Evolutionary conservation across 2,329 filamentous ascomycete species (phyloP).

Genomic region (Aspergillus persii): DNA sequence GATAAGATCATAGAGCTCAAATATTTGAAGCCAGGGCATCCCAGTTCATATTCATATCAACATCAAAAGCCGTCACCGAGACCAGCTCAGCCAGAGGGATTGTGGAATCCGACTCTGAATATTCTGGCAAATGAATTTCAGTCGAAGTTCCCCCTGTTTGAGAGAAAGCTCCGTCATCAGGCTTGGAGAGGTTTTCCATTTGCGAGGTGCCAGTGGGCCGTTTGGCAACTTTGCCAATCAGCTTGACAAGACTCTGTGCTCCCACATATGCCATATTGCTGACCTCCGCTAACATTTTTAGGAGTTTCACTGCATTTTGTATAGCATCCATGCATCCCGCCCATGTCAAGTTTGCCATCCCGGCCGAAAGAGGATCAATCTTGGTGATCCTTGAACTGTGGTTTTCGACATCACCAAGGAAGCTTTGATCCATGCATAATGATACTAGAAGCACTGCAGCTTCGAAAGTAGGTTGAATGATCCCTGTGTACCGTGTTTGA

Average conservation of each 20-base stretch:
- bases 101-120: too few species aligned
- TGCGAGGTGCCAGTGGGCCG: too few species aligned
- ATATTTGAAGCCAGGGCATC: too few species aligned
- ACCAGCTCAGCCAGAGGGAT: too few species aligned
- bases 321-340: background rate
- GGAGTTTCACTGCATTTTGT: background rate
- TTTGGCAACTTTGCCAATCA: background rate
- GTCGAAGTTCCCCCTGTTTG: too few species aligned
- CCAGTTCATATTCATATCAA: too few species aligned
- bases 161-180: too few species aligned
- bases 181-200: too few species aligned
- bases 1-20: too few species aligned
- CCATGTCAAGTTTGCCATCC: background rate
- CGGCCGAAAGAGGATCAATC: background rate
- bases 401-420: background rate
- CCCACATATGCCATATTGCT: background rate
- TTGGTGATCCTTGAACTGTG: background rate
- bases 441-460: background rate
- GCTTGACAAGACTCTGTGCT: background rate
- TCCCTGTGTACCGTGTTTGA: conserved; percentile 1
- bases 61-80: too few species aligned
- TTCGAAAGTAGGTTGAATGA: background rate
- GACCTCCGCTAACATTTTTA: background rate
- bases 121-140: too few species aligned
- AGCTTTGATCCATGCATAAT: background rate